Evolutionary conservation across 371 early-diverging fungal species (phyloP).

Genomic region (Batkoa obscura): DNA sequence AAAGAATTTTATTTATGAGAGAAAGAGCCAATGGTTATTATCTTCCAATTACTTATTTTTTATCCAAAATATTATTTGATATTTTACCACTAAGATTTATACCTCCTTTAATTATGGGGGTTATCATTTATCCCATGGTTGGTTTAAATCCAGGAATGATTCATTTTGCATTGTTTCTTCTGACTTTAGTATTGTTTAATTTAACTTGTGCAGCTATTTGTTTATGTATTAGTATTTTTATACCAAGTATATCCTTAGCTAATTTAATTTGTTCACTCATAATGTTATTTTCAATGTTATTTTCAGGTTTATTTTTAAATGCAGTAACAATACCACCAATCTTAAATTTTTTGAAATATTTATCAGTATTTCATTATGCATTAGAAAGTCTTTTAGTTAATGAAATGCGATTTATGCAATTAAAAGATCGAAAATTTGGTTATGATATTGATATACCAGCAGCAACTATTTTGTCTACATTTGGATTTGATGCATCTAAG

Average conservation of each 20-base stretch:
- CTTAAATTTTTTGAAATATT: constrained; percentile 54
- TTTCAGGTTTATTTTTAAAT: constrained; percentile 76
- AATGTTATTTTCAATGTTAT: constrained; percentile 76
- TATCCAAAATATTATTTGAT: constrained; percentile 63
- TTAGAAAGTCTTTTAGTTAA: constrained; percentile 78
- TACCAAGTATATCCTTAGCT: constrained; percentile 56
- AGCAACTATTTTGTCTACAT: constrained; percentile 64
- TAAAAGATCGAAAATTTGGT: constrained; percentile 63
- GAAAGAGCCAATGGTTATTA: constrained; percentile 80
- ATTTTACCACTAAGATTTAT: constrained; percentile 56
- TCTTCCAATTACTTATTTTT: constrained; percentile 49
- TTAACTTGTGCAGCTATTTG: constrained; percentile 62
- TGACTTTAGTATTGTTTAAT: constrained; percentile 75
- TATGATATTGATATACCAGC: constrained; percentile 72
- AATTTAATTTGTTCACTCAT: constrained; percentile 55
- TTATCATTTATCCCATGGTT: constrained; percentile 72
- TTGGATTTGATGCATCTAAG: constrained; percentile 69
- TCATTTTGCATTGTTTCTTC: constrained; percentile 58
- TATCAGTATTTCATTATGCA: constrained; percentile 76
- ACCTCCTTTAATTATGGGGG: constrained; percentile 67
- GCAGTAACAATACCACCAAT: constrained; percentile 59
- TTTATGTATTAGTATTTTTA: constrained; percentile 52
- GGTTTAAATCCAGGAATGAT: constrained; percentile 45
- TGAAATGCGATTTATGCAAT: constrained; percentile 52
- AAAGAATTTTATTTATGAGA: constrained; percentile 54